Evolutionary conservation across 2,329 filamentous ascomycete genomes (phyloP).

Genomic region (Phaeosphaeriaceae sp.): DNA sequence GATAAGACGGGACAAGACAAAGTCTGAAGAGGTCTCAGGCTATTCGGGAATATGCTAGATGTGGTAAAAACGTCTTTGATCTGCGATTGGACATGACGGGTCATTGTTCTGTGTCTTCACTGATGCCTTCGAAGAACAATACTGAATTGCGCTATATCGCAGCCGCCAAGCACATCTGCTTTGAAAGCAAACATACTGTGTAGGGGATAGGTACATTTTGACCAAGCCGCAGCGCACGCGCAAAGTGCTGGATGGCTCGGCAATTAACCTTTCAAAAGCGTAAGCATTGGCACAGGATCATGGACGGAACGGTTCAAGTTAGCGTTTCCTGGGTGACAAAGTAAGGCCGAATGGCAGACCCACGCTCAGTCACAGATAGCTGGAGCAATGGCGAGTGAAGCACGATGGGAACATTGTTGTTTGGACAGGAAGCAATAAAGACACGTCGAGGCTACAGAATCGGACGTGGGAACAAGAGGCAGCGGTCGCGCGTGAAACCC

Average conservation of each 20-base stretch:
- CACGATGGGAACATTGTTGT: neutral
- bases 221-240: neutral
- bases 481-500: neutral
- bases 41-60: neutral
- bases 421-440: neutral
- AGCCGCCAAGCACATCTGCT: neutral
- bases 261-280: neutral
- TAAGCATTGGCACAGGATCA: neutral
- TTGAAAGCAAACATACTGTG: neutral
- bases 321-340: conserved; percentile 1
- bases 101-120: neutral
- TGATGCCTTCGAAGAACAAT: neutral
- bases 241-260: neutral
- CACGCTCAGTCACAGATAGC: neutral
- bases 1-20: neutral
- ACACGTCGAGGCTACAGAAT: conserved; percentile 2
- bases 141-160: too few species aligned
- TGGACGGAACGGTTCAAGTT: neutral
- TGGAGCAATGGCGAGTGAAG: neutral
- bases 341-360: neutral
- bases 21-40: neutral
- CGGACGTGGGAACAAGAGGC: neutral
- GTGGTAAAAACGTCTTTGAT: neutral
- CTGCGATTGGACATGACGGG: neutral
- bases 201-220: neutral